phyloP scores from a whole-genome alignment of 2,329 filamentous ascomycete genomes.

The Monosporascus sp. region DNA sequence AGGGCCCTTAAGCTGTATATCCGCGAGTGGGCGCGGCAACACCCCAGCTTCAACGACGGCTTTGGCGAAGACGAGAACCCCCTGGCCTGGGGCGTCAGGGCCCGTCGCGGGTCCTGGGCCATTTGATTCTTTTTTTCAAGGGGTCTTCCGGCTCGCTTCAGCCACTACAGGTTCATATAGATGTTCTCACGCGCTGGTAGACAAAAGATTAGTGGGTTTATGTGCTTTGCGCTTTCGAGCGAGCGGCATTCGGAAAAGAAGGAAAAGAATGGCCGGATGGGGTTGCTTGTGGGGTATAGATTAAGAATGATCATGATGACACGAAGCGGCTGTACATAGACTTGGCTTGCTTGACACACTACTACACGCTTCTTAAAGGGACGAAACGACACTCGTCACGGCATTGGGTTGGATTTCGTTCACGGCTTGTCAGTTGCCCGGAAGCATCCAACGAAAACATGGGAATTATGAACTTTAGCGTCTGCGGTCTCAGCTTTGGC shows the following conservation, averaged over 20 bases:
- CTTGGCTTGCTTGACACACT: background rate
- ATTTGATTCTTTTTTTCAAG: slow-evolving; percentile 36
- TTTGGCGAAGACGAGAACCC: slow-evolving; percentile 54
- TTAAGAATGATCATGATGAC: too few species aligned
- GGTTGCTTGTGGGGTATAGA: background rate
- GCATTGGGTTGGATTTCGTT: background rate
- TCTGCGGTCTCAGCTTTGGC: too few species aligned
- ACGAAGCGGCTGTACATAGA: background rate
- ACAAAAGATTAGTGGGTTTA: too few species aligned
- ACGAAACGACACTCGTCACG: background rate
- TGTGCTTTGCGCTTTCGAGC: background rate
- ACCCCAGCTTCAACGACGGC: slow-evolving; percentile 63
- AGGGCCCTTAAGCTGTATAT: slow-evolving; percentile 79
- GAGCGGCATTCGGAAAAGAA: background rate
- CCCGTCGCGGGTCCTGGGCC: slow-evolving; percentile 68
- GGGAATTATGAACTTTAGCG: too few species aligned
- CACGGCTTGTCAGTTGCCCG: background rate
- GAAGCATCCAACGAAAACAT: too few species aligned
- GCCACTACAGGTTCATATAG: too few species aligned
- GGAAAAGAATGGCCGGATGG: background rate
- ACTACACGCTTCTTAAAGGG: background rate
- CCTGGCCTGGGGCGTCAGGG: slow-evolving; percentile 63
- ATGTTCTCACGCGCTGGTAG: too few species aligned
- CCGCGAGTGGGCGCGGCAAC: slow-evolving; percentile 82
- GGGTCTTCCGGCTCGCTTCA: background rate